Base-by-base conservation (phyloP, 495 filamentous ascomycete species). In the Penicillium mononematosum region DNA sequence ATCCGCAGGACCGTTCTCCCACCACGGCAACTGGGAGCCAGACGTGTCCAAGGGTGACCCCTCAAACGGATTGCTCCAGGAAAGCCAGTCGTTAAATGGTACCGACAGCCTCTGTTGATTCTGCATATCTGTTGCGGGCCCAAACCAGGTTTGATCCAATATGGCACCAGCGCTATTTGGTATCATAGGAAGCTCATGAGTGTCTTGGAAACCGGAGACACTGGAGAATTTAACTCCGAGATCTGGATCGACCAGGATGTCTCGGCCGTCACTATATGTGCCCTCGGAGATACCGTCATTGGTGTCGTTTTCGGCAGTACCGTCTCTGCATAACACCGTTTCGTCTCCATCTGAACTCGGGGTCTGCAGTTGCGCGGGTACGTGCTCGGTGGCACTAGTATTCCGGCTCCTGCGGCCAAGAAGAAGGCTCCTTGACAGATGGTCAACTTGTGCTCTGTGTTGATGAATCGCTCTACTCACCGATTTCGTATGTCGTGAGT, bases 401-500 rank as follows among this genome's bases (percentile, higher is more conserved):
- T 12, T n/a, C 10, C 8, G 36, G 36, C 36, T 39, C n/a, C 36
- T 39, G 10, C 36, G 36, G 36, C 36, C 36, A 39, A 39, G 36
- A n/a, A 39, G 36, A 39, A 39, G 36, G 36, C 36, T 39, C n/a
- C 36, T 39, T 27, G 2, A 27, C 3, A 27, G 25, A 27, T 27
- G 25, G 25, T 27, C 25, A 27, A 27, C 25, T 27, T 27, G 25
- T 3, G 25, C 25, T 27, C 25, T 27, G 25, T 27, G 25, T 6
- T 27, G 25, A 27, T 6, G 36, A n/a, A 39, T 3, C 10, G 3
- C 2, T 3, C 10, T n/a, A 39, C 36, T 34, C 36, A 66, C 60
- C 63, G 56, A 55, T 66, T 66, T 53, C 58, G 56, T 52, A 61
- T 58, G 46, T 62, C 63, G n/a, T 50, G 50, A 1, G 55, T 58